Base-by-base conservation (phyloP, 306 rosid genomes). In the Dalbergia cochinchinensis region DNA sequence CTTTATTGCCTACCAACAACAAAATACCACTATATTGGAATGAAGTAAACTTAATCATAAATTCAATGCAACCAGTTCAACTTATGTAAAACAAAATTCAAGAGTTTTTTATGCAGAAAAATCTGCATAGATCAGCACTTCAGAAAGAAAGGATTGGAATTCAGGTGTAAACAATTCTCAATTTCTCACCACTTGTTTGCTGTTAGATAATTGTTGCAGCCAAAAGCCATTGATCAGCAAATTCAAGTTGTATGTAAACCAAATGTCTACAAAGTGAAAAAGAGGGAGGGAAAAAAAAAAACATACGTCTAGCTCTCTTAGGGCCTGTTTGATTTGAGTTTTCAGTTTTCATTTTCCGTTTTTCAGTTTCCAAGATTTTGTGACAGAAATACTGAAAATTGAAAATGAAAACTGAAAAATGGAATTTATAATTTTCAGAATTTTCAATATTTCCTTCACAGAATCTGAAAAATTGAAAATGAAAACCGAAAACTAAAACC, bases 181-280 rank as follows among this genome's bases (percentile, higher is more conserved):
- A 26, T 26, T 54, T 73, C 79, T 65, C 68, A 80, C 84, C 45
- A 73, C 54, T 31, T 64, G 62, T 26, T 73, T 72, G 42, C 35
- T 12, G 8, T 53, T 68, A 80, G 53, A 80, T 45, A 74, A 62
- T 73, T 80, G 69, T 64, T 42, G 39, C 60, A 11, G 54, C 3
- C 4, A 73, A 55, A 73, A 58, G 73, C 42, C 84, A 55, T 73
- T 60, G 7, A 41, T 33, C 31, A 65, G 74, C 4, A 73, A 73
- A 54, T 22, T 19, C 69, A 55, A 45, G 16, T 26, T 26, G 31
- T 26, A 26, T 26, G 31, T 26, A 26, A 26, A 26, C 31, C 13
- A 54, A n/a, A 64, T 54, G 69, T 65, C 20, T 39, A 26, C 31
- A 26, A 50, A 71, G 83, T 13, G 48, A 59, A 33, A 35, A 20